phyloP scores from a whole-genome alignment of 768 basidiomycete species.

The Myochromella boudieri region DNA sequence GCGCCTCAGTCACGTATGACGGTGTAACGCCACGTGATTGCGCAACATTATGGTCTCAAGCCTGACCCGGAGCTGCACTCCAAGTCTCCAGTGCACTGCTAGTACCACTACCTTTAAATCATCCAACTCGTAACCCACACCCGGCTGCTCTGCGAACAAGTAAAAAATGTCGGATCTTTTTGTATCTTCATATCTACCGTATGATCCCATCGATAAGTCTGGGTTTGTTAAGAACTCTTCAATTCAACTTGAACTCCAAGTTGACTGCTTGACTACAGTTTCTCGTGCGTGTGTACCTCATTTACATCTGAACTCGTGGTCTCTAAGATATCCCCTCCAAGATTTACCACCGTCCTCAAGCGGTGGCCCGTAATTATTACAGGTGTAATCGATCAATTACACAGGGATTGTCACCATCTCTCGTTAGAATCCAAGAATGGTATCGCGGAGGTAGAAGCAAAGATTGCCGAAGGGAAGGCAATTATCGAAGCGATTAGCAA shows the following conservation, averaged over 20 bases:
- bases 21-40: too few relatives aligned
- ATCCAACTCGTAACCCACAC: too few relatives aligned
- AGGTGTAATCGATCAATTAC: constrained; percentile 71
- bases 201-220: constrained; percentile 69
- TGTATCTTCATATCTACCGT: constrained; percentile 61
- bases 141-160: too few relatives aligned
- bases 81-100: too few relatives aligned
- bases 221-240: constrained; percentile 41
- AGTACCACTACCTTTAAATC: too few relatives aligned
- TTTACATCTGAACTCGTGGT: too few relatives aligned
- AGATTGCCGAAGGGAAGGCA: constrained; percentile 71
- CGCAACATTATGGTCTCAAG: too few relatives aligned
- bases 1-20: too few relatives aligned
- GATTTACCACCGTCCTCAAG: constrained; percentile 76
- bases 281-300: constrained; percentile 51
- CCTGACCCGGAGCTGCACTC: too few relatives aligned
- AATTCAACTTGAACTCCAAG: neutral
- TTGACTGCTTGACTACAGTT: constrained; percentile 38
- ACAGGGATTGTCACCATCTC: constrained; percentile 65
- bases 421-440: constrained; percentile 31
- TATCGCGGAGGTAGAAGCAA: constrained; percentile 30
- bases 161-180: constrained; percentile 32
- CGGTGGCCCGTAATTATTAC: constrained; percentile 89
- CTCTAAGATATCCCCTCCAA: too few relatives aligned
- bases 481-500: constrained; percentile 74